Base-by-base conservation (phyloP, 176 grass and related monocot genomes). In the Avena eriantha region DNA sequence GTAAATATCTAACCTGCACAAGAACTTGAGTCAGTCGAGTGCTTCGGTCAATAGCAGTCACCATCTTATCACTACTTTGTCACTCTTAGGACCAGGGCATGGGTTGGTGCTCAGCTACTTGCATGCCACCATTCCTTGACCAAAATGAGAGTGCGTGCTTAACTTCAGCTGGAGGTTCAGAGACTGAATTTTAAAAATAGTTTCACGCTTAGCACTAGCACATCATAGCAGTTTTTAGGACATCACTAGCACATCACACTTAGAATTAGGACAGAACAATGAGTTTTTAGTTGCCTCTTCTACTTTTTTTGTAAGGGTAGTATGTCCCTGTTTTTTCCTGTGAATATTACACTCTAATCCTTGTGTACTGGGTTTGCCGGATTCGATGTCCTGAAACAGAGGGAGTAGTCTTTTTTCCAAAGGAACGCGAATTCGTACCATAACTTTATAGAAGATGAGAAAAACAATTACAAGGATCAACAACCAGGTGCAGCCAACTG, bases 41-140 rank as follows among this genome's bases (percentile, higher is more conserved):
- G 84, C 10, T 78, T 63, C 78, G 33, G 84, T 90, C 83, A 90
- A 86, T 76, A 82, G 1, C 14, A 23, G 72, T 90, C 83, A 43
- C 79, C 63, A 86, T 90, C 84, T 86, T 82, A 90, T 83, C 88
- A 81, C 39, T 75, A 73, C 60, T 77, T 82, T 90, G 76, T 54
- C 87, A 58, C 66, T 81, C 47, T 80, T 68, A 80, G 45, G 29
- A 2, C 29, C 29, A 29, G 29, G 61, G 81, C 69, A 23, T 63
- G 64, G 76, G 88, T 72, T 83, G 70, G 71, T 70, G 49, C 51
- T 71, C 77, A 85, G 85, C 82, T 36, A 77, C 73, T 76, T 54
- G 50, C 43, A 31, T 74, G 13, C 76, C 36, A 33, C 8, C 18
- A 10, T 53, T 47, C 66, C 78, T 86, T 90, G 83, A 90, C 88